phyloP scores from a whole-genome alignment of 176 grass and related monocot species.

The Leersia perrieri region DNA sequence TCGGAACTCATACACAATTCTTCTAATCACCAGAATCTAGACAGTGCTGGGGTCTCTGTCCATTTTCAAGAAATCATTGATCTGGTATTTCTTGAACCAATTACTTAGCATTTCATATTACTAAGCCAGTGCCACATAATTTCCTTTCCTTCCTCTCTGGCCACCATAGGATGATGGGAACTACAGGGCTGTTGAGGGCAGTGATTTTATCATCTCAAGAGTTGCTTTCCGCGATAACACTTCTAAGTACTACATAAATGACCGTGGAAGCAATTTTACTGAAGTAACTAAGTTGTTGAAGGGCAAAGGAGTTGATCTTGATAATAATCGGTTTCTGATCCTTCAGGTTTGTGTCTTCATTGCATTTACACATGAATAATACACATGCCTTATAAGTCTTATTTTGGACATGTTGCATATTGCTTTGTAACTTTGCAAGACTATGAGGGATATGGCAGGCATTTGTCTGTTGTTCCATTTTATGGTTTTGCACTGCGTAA shows the following conservation, averaged over 20 bases:
- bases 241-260: conserved; percentile 95
- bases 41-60: conserved; percentile 86
- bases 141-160: conserved; percentile 18
- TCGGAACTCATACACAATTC: conserved; percentile 99
- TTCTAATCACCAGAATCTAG: conserved; percentile 86
- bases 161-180: conserved; percentile 72
- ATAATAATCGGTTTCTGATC: conserved; percentile 97
- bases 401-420: background rate
- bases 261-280: conserved; percentile 85
- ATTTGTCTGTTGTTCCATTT: background rate
- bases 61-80: conserved; percentile 99
- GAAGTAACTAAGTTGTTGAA: conserved; percentile 91
- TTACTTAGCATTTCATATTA: conserved; percentile 7
- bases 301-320: conserved; percentile 95
- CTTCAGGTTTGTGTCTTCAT: conserved; percentile 63
- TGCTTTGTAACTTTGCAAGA: conserved; percentile 2
- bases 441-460: background rate
- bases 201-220: conserved; percentile 75
- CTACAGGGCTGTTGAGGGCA: conserved; percentile 69
- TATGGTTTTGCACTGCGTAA: conserved; percentile 17
- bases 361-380: conserved; percentile 21
- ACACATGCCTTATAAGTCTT: background rate
- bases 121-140: conserved; percentile 22
- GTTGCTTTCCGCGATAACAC: conserved; percentile 92
- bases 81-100: conserved; percentile 60